Conservation (phyloP, 139 green algal genomes). For the Tetraselmis chui region DNA sequence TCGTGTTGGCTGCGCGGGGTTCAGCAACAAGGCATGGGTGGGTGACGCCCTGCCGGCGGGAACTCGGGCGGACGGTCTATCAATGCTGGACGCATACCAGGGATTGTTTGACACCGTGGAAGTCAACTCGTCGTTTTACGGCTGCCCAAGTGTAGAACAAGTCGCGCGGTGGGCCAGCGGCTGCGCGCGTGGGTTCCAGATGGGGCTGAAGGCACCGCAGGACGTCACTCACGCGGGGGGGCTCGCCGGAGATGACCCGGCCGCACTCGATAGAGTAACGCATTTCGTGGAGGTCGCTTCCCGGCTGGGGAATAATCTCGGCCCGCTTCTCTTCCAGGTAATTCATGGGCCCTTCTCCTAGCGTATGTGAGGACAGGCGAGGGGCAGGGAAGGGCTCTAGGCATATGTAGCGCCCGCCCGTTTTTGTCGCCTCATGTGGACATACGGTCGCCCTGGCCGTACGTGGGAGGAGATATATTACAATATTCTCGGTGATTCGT, state of each 20-base stretch:
- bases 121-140: neutral
- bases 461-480: no score
- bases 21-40: neutral
- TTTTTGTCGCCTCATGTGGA: no score
- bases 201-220: neutral
- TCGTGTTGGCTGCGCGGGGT: neutral
- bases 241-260: neutral
- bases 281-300: neutral
- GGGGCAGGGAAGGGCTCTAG: no score
- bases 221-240: neutral
- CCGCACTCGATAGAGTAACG: neutral
- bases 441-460: no score
- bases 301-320: neutral
- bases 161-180: neutral
- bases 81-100: neutral
- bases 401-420: no score
- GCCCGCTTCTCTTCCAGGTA: neutral
- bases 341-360: no score
- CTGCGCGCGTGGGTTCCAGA: neutral
- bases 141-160: neutral
- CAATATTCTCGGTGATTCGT: no score
- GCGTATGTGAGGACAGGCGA: no score
- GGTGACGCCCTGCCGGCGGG: neutral
- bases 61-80: neutral
- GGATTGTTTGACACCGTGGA: neutral